Base-by-base conservation (phyloP, 441 rosid genomes). In the Eruca vesicaria region DNA sequence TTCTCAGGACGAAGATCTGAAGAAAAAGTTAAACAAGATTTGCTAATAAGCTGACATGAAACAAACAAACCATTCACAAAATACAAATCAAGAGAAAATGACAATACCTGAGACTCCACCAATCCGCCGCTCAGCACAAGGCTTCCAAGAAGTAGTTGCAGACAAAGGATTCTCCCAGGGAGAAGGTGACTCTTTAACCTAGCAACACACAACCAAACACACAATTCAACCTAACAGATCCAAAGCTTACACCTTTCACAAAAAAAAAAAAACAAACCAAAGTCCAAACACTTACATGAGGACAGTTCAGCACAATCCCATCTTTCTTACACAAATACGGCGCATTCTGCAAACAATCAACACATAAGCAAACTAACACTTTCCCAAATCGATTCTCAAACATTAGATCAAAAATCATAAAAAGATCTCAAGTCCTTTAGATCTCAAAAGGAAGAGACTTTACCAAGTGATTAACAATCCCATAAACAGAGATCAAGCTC, bases 141-240 rank as follows among this genome's bases (percentile, higher is more conserved):
- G 97, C 84, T 90, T 96, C 99, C 99, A 96, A 45, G 98, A 96
- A 59, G 94, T 93, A 60, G 99, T 96, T 20, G 99, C 89, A 59
- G 99, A 91, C 74, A 75, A 78, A 26, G 99, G 99, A 84, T 96
- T 96, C 78, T 89, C 91, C 99, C 99, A 96, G 0, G 95, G 97
- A 14, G 99, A 96, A 78, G 99, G 78, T 48, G 93, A 66, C 79
- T 96, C 99, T 77, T 93, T 93, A 16, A 91, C 98, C 99, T 96
- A 71, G 29, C 69, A 71, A 48, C n/a, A 69, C 28, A 18, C 78
- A 6, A 38, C 80, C 61, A 43, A 63, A 19, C 2, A 50, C 19
- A 63, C 53, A 75, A 74, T 12, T 52, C 12, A n/a, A 36, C 6
- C 73, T 8, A 55, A 9, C 6, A 3, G 11, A 31, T 66, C 61